Evolutionary conservation across 441 rosid species (phyloP), one percentile per base, ranked within the genome.

Genomic region (Sinapis alba): DNA sequence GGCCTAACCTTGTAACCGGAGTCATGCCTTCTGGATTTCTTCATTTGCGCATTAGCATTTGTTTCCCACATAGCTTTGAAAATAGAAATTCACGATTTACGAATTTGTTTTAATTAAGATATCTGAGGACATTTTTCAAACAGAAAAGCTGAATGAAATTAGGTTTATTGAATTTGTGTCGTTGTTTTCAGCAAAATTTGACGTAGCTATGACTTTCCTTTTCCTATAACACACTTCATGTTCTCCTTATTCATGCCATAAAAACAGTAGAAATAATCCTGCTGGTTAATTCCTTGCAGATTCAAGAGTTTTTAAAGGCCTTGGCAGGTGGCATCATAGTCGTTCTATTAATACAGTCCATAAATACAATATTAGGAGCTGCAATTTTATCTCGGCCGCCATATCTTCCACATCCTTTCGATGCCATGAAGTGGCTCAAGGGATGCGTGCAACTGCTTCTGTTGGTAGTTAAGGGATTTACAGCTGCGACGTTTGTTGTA

Each of bases 301-400:
- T 87, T 68, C 89, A 80, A 79, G 84, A 78, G 59, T 78, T 87
- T 68, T 73, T 86, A 24, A 82, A 77, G 84, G 91, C 96, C 74
- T 81, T 88, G 57, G 81, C 81, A 70, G 97, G 91, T 65, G 99
- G 98, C 75, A 78, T 82, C 45, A n/a, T 78, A 75, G 91, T 96
- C 56, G 93, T 90, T 67, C 41, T 83, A 28, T 56, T 84, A 69
- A 87, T 96, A 78, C 94, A 90, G 70, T 87, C 72, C 41, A 70
- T 83, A 70, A 93, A 96, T 85, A 86, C 83, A 27, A 65, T 83
- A 27, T 53, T 90, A 71, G 97, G 97, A 75, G 88, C 82, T 24
- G 88, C 76, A 36, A 71, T 76, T 79, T 88, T 92, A 63, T 83
- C 85, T 36, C 81, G 84, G 88, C 97, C 98, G 73, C 79, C 88